Evolutionary conservation across 176 grass and related monocot species (phyloP).

Genomic region (Paspalum vaginatum): DNA sequence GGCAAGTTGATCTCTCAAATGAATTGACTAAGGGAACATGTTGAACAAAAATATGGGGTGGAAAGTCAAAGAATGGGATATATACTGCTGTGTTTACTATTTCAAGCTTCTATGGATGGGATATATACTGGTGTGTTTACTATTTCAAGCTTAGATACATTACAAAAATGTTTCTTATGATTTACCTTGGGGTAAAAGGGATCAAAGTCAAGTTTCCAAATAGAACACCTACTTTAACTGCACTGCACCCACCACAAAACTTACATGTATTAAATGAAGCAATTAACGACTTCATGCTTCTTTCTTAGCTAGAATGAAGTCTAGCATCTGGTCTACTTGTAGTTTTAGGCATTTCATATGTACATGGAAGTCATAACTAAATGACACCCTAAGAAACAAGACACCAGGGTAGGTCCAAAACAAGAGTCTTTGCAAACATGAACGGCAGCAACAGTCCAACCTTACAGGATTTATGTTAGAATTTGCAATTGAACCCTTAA

Average conservation of each 20-base stretch:
- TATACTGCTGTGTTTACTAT: neutral
- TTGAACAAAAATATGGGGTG: neutral
- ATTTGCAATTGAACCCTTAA: constrained; percentile 24
- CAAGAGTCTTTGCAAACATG: neutral
- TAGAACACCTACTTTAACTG: constrained; percentile 5
- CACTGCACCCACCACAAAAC: constrained; percentile 34
- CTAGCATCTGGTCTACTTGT: neutral
- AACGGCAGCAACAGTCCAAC: neutral
- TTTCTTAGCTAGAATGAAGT: neutral
- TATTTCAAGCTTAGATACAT: constrained; percentile 9
- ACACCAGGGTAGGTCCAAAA: neutral
- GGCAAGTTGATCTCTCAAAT: neutral
- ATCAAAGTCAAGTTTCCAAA: constrained; percentile 15
- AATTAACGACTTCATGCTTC: constrained; percentile 19
- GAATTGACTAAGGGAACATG: neutral
- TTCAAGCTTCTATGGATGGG: neutral
- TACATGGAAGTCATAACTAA: constrained; percentile 16
- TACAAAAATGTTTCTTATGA: neutral
- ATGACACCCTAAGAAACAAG: constrained; percentile 13
- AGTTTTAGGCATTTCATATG: constrained; percentile 15
- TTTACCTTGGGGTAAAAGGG: neutral
- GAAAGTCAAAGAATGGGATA: neutral
- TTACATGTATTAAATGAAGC: constrained; percentile 24
- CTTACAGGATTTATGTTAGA: constrained; percentile 3
- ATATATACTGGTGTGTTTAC: neutral